A percentile compares a stretch with the other conserved stretches of the same genome.
Conservation (phyloP, 257 asterid species). For the Paulownia fortunei region DNA sequence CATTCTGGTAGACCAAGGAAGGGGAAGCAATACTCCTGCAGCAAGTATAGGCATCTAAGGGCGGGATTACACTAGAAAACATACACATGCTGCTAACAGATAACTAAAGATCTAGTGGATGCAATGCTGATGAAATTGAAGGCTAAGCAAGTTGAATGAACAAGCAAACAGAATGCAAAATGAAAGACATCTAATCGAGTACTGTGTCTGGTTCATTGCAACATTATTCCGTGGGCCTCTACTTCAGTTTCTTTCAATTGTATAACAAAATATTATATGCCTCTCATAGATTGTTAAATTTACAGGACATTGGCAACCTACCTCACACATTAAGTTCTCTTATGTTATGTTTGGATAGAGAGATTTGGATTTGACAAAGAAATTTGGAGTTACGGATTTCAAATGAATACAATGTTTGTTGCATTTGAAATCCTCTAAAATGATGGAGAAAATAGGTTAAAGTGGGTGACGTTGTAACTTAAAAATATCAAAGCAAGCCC, state of each 20-base stretch:
- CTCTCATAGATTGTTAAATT: background rate
- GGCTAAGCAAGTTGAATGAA: background rate
- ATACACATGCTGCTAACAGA: background rate
- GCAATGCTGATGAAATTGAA: slow-evolving; percentile 2
- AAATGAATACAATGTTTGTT: too few species aligned
- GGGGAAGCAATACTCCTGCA: slow-evolving; percentile 71
- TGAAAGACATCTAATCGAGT: background rate
- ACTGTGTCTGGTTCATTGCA: background rate
- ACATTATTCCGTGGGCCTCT: background rate
- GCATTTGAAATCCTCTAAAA: too few species aligned
- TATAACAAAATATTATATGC: background rate
- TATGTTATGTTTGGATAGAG: too few species aligned
- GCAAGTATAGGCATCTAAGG: background rate
- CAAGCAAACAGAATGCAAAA: background rate
- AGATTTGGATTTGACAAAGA: too few species aligned
- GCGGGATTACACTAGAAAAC: background rate
- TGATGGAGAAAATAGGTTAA: too few species aligned
- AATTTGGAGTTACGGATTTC: too few species aligned
- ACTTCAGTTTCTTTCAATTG: background rate
- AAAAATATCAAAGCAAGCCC: too few species aligned
- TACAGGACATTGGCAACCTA: background rate
- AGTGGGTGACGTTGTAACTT: too few species aligned
- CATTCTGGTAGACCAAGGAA: slow-evolving; percentile 75
- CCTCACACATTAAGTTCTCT: background rate
- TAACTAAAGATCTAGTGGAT: background rate